Base-by-base conservation (phyloP, 2,329 filamentous ascomycete genomes). In the Venturiaceae sp. region DNA sequence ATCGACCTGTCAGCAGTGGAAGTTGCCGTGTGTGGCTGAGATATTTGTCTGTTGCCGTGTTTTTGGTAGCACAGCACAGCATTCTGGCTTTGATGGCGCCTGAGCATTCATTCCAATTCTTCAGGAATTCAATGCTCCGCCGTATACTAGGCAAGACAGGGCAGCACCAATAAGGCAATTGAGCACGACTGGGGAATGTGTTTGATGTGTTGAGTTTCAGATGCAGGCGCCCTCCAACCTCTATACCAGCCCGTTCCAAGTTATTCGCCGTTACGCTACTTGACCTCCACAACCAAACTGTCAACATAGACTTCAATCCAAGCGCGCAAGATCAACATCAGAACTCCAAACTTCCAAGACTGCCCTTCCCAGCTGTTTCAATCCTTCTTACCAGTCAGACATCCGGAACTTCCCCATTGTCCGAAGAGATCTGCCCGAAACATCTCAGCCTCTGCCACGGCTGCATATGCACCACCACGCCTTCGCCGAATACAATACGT, bases 401-500 rank as follows among this genome's bases (percentile, higher is more conserved):
- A 26, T 26, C 14, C 26, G 3, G 23, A 21, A 4, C 13, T 21
- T 26, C 26, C 44, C 44, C 41, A 28, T 30, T 26, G 19, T 6
- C 44, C 44, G 26, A 30, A 50, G 44, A 50, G 5, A 50, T 30
- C 23, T 7, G 44, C 44, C 44, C 44, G 44, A 30, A 30, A 50
- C 44, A 50, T n/a, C 44, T 30, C 11, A 30, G 44, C 44, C 44
- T 50, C 44, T 50, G n/a, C n/a, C n/a, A n/a, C n/a, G n/a, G n/a
- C n/a, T n/a, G 44, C 44, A 30, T 30, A 50, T 50, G 44, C 44
- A 50, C 44, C 44, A 50, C 44, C n/a, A n/a, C n/a, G n/a, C n/a
- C 14, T 26, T 30, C 16, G 44, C 44, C 44, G 28, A 13, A 50
- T n/a, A n/a, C n/a, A n/a, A n/a, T n/a, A 16, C 14, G 14, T 26